Base-by-base conservation (phyloP, 345 rosid species). In the Eucalyptus camaldulensis region DNA sequence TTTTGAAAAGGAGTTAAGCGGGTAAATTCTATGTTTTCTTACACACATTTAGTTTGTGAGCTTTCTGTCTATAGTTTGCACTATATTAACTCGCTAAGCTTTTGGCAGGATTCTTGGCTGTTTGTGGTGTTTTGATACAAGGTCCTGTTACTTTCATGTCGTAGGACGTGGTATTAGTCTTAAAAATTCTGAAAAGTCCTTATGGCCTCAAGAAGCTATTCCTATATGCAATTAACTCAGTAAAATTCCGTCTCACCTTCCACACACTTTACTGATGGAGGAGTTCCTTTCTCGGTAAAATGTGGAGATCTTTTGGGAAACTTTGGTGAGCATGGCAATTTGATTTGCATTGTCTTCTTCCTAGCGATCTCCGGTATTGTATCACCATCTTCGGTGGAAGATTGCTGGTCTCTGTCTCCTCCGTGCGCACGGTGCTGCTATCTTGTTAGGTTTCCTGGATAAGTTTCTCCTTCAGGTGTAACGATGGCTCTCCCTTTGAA, bases 91-190 rank as follows among this genome's bases (percentile, higher is more conserved):
- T 49, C 83, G 86, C 60, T 90, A 87, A 92, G 90, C 91, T 93
- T 94, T 94, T 94, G 95, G 94, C 96, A 94, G 96, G 95, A 86
- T 91, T 50, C 91, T 87, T 90, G 93, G 92, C 92, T 89, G 58
- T 92, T 88, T 91, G 49, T 92, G 94, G 90, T 88, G 91, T 90
- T 93, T 90, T 91, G 95, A 89, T 92, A 76, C 92, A 83, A 90
- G 92, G 90, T 91, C 91, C 92, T 89, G 90, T 92, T 91, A 88
- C 94, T 94, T 92, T 93, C 88, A 92, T 92, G 93, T 90, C 91
- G 80, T 90, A 91, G 94, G 93, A 80, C 90, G 89, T 50, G 89
- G 86, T 92, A 89, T 92, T 89, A 89, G 87, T 91, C 90, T 91
- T 91, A 88, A 88, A 86, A 54, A 37, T 76, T 86, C 51, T 87